phyloP scores from a whole-genome alignment of 805 yeast species.

The Candida orba region DNA sequence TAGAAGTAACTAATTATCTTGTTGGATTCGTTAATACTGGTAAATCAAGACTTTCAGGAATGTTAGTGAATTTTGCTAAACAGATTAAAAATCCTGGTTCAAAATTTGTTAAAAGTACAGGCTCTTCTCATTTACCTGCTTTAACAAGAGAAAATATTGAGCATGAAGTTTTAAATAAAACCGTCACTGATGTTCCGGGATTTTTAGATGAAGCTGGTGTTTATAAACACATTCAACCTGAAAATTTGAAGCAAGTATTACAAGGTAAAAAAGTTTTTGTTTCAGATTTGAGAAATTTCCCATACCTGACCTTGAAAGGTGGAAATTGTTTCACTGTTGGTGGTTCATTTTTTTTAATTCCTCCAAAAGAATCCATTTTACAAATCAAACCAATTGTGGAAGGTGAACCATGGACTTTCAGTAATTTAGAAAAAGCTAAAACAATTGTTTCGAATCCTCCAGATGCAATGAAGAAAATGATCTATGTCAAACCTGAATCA shows the following conservation, averaged over 20 bases:
- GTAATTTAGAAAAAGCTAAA: slow-evolving; percentile 28
- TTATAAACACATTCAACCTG: slow-evolving; percentile 23
- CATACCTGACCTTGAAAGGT: slow-evolving; percentile 32
- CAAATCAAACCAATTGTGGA: slow-evolving; percentile 41
- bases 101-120: slow-evolving; percentile 20
- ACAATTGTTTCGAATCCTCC: slow-evolving; percentile 22
- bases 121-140: slow-evolving; percentile 52
- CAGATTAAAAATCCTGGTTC: slow-evolving; percentile 5
- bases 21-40: slow-evolving; percentile 68
- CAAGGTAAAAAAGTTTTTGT: slow-evolving; percentile 27
- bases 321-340: slow-evolving; percentile 47
- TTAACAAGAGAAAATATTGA: slow-evolving; percentile 52
- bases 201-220: slow-evolving; percentile 22
- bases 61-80: slow-evolving; percentile 30
- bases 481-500: slow-evolving; percentile 26
- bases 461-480: slow-evolving; percentile 21
- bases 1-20: slow-evolving; percentile 39
- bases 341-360: slow-evolving; percentile 51
- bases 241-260: slow-evolving; percentile 24
- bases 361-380: slow-evolving; percentile 44
- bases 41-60: slow-evolving; percentile 52
- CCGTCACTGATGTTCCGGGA: slow-evolving; percentile 35
- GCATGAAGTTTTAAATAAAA: slow-evolving; percentile 28
- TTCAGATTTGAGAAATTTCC: slow-evolving; percentile 23
- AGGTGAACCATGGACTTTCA: slow-evolving; percentile 25